phyloP scores from a whole-genome alignment of 2,329 filamentous ascomycete genomes.

The Microdochium paspali region DNA sequence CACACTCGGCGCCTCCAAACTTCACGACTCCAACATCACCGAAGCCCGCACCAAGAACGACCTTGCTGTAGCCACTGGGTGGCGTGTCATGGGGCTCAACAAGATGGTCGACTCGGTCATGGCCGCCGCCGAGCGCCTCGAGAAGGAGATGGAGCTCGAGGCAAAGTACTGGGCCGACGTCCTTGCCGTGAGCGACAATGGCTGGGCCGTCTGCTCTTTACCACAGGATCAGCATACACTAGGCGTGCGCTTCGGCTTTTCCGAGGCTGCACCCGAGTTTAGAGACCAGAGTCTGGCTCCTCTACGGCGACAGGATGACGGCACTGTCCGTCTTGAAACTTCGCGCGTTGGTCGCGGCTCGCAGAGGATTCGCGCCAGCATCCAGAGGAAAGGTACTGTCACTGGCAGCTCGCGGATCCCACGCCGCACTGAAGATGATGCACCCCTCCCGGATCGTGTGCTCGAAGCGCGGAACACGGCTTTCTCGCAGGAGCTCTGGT shows the following conservation, averaged over 20 bases:
- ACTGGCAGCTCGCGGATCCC: constrained; percentile 48
- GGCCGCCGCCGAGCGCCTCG: constrained; percentile 60
- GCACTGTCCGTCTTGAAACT: constrained; percentile 65
- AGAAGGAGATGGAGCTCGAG: constrained; percentile 71
- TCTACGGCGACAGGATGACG: constrained; percentile 64
- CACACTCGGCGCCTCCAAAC: constrained; percentile 59
- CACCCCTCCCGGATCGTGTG: constrained; percentile 57
- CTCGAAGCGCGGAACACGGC: constrained; percentile 69
- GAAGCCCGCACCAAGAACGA: constrained; percentile 46
- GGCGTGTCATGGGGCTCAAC: constrained; percentile 70
- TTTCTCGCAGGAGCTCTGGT: constrained; percentile 79
- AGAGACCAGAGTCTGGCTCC: constrained; percentile 70
- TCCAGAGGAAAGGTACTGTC: constrained; percentile 46
- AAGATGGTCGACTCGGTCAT: constrained; percentile 65
- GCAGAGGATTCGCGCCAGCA: constrained; percentile 57
- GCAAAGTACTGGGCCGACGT: constrained; percentile 85
- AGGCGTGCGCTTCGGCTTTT: constrained; percentile 82
- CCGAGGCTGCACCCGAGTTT: constrained; percentile 57
- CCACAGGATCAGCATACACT: constrained; percentile 65
- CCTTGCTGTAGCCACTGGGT: constrained; percentile 53
- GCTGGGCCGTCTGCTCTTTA: constrained; percentile 77
- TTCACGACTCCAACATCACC: constrained; percentile 51
- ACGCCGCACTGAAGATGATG: constrained; percentile 43
- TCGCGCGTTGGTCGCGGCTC: constrained; percentile 39
- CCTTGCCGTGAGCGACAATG: constrained; percentile 67